Conservation (phyloP, 768 basidiomycete genomes). For the Tephrocybe rancida region DNA sequence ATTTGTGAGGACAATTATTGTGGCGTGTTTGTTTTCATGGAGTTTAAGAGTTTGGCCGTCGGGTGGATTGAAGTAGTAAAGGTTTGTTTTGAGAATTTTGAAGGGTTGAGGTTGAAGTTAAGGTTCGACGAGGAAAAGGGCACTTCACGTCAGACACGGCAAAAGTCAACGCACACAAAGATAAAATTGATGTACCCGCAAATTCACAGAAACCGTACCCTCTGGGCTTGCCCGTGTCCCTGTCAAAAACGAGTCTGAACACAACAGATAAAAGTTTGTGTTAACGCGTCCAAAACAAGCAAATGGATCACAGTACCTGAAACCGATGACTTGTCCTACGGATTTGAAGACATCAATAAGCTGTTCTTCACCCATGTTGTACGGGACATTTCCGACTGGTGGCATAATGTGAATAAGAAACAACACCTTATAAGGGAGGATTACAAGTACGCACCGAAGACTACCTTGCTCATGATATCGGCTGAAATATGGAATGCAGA, state of each 20-base stretch:
- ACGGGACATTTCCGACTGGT: constrained; percentile 86
- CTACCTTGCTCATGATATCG: constrained; percentile 64
- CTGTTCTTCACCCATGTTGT: constrained; percentile 89
- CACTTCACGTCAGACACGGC: constrained; percentile 38
- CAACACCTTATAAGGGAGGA: not conserved
- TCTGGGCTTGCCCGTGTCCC: constrained; percentile 92
- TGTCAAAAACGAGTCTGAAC: constrained; percentile 80
- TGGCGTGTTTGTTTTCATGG: not conserved
- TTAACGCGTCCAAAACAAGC: constrained; percentile 4
- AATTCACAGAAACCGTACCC: constrained; percentile 96
- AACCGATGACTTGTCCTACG: constrained; percentile 87
- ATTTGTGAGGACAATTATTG: too few relatives aligned
- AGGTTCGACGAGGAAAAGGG: constrained; percentile 12
- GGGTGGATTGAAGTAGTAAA: not conserved
- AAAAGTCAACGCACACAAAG: constrained; percentile 23
- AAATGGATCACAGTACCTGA: constrained; percentile 54
- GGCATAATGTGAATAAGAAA: constrained; percentile 2
- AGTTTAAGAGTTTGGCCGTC: constrained; percentile 1
- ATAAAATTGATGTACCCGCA: constrained; percentile 64
- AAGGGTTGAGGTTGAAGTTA: constrained; percentile 10
- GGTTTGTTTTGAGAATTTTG: constrained; percentile 4
- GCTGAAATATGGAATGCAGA: not conserved
- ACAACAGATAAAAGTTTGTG: constrained; percentile 13
- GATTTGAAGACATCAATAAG: constrained; percentile 88
- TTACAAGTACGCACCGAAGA: constrained; percentile 55